Percentiles rank a stretch among this genome's conserved stretches.
Conservation (phyloP, 2,329 filamentous ascomycete species). For the Dothideomycetes sp. region DNA sequence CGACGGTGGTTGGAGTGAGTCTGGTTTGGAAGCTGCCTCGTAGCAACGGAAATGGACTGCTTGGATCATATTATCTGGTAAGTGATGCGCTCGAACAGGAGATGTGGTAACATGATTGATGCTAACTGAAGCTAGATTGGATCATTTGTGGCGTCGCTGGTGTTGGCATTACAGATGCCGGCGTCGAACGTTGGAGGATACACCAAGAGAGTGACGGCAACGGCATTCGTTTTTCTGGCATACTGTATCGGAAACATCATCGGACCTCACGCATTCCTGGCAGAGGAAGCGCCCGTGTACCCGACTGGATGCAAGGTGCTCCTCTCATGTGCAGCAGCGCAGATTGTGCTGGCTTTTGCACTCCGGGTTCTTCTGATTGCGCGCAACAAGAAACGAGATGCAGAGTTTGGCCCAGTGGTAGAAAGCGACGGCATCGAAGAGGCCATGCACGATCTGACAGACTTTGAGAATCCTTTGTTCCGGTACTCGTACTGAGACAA, state of each 20-base stretch:
- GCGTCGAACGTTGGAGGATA: conserved; percentile 41
- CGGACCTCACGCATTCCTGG: conserved; percentile 39
- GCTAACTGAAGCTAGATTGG: conserved; percentile 19
- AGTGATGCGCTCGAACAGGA: neutral
- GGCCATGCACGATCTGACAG: conserved; percentile 29
- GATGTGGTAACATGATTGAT: neutral
- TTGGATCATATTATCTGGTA: conserved; percentile 45
- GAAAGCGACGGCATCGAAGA: conserved; percentile 20
- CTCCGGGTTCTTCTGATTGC: conserved; percentile 30
- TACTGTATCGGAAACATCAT: conserved; percentile 40
- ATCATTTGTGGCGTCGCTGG: conserved; percentile 42
- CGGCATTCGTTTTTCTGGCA: conserved; percentile 39
- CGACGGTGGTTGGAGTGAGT: conserved; percentile 41
- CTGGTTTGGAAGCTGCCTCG: conserved; percentile 44
- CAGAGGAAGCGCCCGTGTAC: conserved; percentile 39
- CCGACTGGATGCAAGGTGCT: conserved; percentile 45
- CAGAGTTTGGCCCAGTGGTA: conserved; percentile 17
- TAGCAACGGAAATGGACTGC: conserved; percentile 36
- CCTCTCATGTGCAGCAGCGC: conserved; percentile 37
- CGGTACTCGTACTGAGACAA: conserved; percentile 19
- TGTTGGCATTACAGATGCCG: conserved; percentile 46
- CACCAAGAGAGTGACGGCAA: conserved; percentile 39
- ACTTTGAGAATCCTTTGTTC: conserved; percentile 29
- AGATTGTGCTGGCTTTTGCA: conserved; percentile 31
- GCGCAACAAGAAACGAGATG: conserved; percentile 34